Conservation (phyloP, 176 grass and related monocot genomes). For the Lolium perenne region DNA sequence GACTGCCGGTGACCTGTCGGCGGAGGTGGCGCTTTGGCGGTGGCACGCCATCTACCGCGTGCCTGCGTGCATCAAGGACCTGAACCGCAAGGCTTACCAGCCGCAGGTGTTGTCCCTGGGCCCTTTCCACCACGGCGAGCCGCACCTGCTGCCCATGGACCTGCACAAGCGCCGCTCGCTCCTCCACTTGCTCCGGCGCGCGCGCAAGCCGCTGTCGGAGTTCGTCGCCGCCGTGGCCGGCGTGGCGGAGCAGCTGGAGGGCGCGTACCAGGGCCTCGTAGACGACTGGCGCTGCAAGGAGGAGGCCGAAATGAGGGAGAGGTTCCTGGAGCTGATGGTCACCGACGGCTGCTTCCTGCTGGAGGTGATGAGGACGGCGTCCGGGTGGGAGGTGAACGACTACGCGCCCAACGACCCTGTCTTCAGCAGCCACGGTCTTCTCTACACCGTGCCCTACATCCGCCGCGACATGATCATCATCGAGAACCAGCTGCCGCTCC, state of each 20-base stretch:
- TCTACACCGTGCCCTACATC: constrained; percentile 74
- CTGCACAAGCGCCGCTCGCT: constrained; percentile 59
- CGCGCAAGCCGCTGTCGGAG: constrained; percentile 34
- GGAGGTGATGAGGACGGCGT: constrained; percentile 68
- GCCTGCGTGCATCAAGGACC: constrained; percentile 57
- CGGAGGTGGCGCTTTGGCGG: constrained; percentile 51
- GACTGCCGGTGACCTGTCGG: neutral
- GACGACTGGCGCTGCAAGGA: constrained; percentile 42
- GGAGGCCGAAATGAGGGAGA: constrained; percentile 4
- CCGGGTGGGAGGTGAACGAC: constrained; percentile 45
- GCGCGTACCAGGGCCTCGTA: constrained; percentile 54
- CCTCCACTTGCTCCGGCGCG: constrained; percentile 54
- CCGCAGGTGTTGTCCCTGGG: constrained; percentile 72
- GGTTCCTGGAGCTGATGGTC: constrained; percentile 70
- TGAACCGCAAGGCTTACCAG: constrained; percentile 58
- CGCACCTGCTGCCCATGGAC: constrained; percentile 57
- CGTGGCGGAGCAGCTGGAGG: constrained; percentile 38
- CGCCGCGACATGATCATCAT: constrained; percentile 82
- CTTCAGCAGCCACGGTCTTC: constrained; percentile 70
- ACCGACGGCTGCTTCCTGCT: constrained; percentile 83
- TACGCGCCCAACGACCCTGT: constrained; percentile 72
- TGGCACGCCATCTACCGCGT: constrained; percentile 55
- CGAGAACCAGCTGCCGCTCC: constrained; percentile 84
- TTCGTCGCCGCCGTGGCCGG: constrained; percentile 48
- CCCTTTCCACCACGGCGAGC: constrained; percentile 62